phyloP scores from a whole-genome alignment of 2,329 filamentous ascomycete species.

The Cladorrhinum sp. region DNA sequence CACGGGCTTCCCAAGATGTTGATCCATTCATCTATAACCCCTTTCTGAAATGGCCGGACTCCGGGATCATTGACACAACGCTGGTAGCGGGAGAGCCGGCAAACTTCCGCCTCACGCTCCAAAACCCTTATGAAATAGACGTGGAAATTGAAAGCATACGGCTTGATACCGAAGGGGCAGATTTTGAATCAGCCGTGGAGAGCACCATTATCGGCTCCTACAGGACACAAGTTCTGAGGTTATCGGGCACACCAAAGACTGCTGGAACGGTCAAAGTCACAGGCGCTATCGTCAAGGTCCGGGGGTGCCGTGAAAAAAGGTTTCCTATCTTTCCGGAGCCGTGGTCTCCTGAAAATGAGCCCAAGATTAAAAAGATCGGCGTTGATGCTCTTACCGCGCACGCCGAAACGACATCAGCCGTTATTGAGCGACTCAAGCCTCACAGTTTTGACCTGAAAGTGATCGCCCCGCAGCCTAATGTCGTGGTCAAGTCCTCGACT shows the following conservation, averaged over 20 bases:
- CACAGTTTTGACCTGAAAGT: conserved; percentile 65
- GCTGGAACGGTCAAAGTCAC: conserved; percentile 70
- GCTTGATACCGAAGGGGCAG: conserved; percentile 69
- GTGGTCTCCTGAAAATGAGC: conserved; percentile 68
- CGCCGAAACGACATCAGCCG: conserved; percentile 38
- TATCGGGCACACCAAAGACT: conserved; percentile 65
- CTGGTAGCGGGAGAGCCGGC: conserved; percentile 77
- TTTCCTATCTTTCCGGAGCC: conserved; percentile 80
- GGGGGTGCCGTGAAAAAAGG: conserved; percentile 74
- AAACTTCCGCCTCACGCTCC: conserved; percentile 76
- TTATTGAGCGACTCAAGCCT: conserved; percentile 39
- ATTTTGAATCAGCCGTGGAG: conserved; percentile 65
- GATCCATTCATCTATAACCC: conserved; percentile 96
- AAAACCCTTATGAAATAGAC: conserved; percentile 93
- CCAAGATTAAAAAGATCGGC: conserved; percentile 75
- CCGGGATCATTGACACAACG: conserved; percentile 61
- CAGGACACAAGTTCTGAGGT: conserved; percentile 72
- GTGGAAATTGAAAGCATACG: conserved; percentile 80
- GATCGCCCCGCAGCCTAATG: conserved; percentile 73
- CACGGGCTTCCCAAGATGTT: conserved; percentile 56
- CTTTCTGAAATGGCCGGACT: conserved; percentile 68
- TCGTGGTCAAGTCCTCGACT: conserved; percentile 72
- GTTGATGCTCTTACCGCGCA: conserved; percentile 54
- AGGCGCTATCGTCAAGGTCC: conserved; percentile 76
- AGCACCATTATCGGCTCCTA: conserved; percentile 74